phyloP scores from a whole-genome alignment of 805 yeast genomes.

The Barnettozyma vustinii region DNA sequence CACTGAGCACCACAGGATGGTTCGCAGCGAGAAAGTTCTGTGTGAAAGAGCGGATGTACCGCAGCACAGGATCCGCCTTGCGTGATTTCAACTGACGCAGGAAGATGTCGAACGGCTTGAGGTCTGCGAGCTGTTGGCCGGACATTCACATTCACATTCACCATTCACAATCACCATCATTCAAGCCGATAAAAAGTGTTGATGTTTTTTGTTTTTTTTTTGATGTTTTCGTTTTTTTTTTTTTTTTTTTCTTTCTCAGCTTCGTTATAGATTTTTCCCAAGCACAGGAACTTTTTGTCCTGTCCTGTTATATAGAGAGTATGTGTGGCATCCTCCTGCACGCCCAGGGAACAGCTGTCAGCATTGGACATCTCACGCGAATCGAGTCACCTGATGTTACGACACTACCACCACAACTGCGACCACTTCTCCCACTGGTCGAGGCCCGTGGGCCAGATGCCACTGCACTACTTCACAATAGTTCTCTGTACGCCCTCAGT shows the following conservation, averaged over 20 bases:
- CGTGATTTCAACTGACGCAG: constrained; percentile 63
- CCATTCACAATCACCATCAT: neutral
- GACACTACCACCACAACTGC: neutral
- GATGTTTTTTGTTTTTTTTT: neutral
- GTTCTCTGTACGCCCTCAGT: constrained; percentile 23
- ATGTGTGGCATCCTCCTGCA: constrained; percentile 58
- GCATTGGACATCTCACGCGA: neutral
- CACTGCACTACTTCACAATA: constrained; percentile 26
- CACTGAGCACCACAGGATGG: constrained; percentile 42
- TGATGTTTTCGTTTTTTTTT: constrained; percentile 2
- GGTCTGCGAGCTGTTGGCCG: constrained; percentile 11
- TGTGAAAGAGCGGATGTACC: constrained; percentile 80
- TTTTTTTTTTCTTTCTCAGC: too few relatives aligned
- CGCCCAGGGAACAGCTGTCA: neutral
- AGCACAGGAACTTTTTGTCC: too few relatives aligned
- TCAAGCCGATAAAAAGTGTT: neutral
- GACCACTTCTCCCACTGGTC: constrained; percentile 1
- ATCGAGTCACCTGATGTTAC: neutral
- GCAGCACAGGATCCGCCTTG: constrained; percentile 82
- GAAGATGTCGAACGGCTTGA: constrained; percentile 70
- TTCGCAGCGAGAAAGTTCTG: constrained; percentile 46
- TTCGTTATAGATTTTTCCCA: too few relatives aligned
- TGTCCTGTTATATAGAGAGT: too few relatives aligned
- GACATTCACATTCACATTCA: neutral
- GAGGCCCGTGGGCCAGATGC: constrained; percentile 61